Percentiles rank a stretch among this genome's conserved stretches.
Evolutionary conservation across 495 filamentous ascomycete genomes (phyloP).

Genomic region (Amniculicola lignicola): DNA sequence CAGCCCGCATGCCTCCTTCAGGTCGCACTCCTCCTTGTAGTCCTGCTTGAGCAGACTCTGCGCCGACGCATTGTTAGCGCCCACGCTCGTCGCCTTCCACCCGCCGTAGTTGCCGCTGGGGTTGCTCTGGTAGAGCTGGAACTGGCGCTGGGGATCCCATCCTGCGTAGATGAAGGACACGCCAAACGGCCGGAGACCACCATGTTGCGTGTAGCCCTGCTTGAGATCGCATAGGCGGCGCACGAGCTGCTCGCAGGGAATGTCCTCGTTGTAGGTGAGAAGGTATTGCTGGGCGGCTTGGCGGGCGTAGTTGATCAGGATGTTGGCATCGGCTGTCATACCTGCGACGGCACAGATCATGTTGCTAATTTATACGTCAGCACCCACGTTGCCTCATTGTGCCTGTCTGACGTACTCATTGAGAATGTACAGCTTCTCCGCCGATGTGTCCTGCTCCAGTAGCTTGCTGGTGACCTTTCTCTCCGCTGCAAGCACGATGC

Average conservation of each 20-base stretch:
- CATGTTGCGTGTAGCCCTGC: slow-evolving; percentile 99
- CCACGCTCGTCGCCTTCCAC: slow-evolving; percentile 97
- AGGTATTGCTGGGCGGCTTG: slow-evolving; percentile 96
- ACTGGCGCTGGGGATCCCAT: slow-evolving; percentile 90
- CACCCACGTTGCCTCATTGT: no score
- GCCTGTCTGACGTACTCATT: slow-evolving; percentile 86
- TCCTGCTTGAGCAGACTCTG: slow-evolving; percentile 98
- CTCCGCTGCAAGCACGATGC: slow-evolving; percentile 98
- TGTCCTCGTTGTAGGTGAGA: slow-evolving; percentile 98
- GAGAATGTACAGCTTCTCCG: slow-evolving; percentile 98
- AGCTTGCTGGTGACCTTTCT: slow-evolving; percentile 99
- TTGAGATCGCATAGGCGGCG: slow-evolving; percentile 96
- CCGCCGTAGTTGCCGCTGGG: slow-evolving; percentile 99
- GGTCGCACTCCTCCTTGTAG: slow-evolving; percentile 93
- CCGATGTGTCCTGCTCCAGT: slow-evolving; percentile 97
- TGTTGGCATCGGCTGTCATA: slow-evolving; percentile 99
- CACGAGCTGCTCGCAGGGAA: slow-evolving; percentile 98
- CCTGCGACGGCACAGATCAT: slow-evolving; percentile 99
- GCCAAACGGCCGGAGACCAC: slow-evolving; percentile 94
- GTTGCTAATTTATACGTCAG: slow-evolving; percentile 59
- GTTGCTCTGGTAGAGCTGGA: slow-evolving; percentile 99
- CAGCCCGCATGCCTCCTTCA: slow-evolving; percentile 95
- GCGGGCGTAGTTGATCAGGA: slow-evolving; percentile 98
- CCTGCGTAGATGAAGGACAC: slow-evolving; percentile 99
- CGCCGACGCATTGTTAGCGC: slow-evolving; percentile 96